These are phyloP conservation scores for Anthracocystis panici-leucophaei DNA, from an alignment of 1,284 basidiomycete genomes.

Conservation along the genomic window DNA sequence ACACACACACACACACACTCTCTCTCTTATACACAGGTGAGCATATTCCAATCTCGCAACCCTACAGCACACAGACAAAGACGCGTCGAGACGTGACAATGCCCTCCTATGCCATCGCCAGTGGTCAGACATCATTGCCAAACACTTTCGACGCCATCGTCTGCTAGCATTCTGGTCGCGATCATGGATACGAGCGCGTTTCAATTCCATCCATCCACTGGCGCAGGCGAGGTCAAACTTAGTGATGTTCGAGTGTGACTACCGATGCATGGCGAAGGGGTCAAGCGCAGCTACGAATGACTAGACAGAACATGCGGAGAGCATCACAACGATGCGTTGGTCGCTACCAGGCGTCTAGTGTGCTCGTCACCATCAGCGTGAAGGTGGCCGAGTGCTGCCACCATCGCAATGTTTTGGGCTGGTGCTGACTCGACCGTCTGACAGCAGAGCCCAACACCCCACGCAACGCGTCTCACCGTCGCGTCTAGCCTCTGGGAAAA, in stretches of 20 bases:
- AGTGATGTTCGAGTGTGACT: too few relatives aligned
- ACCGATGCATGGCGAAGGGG: background rate
- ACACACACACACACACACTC: constrained; percentile 30
- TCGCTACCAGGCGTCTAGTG: background rate
- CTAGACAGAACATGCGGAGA: background rate
- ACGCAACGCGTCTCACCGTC: constrained; percentile 29
- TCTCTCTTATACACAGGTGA: constrained; percentile 37
- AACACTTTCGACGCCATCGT: constrained; percentile 27
- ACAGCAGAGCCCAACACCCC: background rate
- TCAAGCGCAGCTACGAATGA: background rate
- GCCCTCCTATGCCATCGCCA: constrained; percentile 21
- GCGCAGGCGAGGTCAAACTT: too few relatives aligned
- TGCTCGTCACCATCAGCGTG: constrained; percentile 29
- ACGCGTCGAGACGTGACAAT: constrained; percentile 48
- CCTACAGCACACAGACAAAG: constrained; percentile 12
- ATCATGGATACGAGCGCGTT: constrained; percentile 22
- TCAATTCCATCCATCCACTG: constrained; percentile 15
- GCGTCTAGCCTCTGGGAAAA: constrained; percentile 19
- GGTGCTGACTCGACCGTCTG: background rate
- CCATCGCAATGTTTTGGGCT: constrained; percentile 24
- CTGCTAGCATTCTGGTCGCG: constrained; percentile 31
- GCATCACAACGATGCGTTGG: background rate
- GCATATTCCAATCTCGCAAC: constrained; percentile 39
- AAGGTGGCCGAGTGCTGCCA: constrained; percentile 7
- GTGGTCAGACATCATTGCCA: constrained; percentile 19